Base-by-base conservation (phyloP, 805 yeast genomes). In the Wickerhamomyces canadensis region DNA sequence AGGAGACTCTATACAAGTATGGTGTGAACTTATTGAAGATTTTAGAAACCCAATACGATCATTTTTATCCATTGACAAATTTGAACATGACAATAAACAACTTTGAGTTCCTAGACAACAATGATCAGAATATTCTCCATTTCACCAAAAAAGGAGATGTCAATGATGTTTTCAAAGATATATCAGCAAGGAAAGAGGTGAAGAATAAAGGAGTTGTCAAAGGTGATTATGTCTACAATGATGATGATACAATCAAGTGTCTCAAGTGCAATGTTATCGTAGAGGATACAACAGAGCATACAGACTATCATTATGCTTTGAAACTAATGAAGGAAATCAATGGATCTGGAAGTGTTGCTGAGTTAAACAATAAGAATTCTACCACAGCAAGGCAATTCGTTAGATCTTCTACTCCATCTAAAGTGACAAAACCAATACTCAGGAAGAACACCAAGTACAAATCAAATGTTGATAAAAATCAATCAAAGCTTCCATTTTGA, bases 281-380 rank as follows among this genome's bases (percentile, higher is more conserved):
- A 8, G 44, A 35, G 10, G 55, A 60, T 35, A 31, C 23, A 4
- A 21, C 55, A 14, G 83, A 77, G 41, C 84, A 77, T 49, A 58
- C 60, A 30, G 84, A 77, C 51, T 76, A 55, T 42, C 83, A 77
- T 45, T 51, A 64, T 30, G 83, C 83, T 0, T 38, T 67, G 33
- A 70, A 69, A 16, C 55, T 77, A 6, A 72, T 77, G 1, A 64
- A 65, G 37, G 61, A 56, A 30, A 39, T 70, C 22, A 71, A 72
- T 46, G 67, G 68, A 6, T 48, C 45, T 1, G 48, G 38, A 4
- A 47, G 51, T 37, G 21, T 47, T 7, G 36, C 47, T 39, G 23
- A 21, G 10, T 21, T 21, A 21, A 21, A n/a, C 34, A n/a, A n/a
- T n/a, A n/a, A n/a, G n/a, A n/a, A n/a, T n/a, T n/a, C n/a, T 42